A percentile compares a stretch with the other conserved stretches of the same genome.
phyloP scores from a whole-genome alignment of 257 asterid species.

The Nicotiana sylvestris region DNA sequence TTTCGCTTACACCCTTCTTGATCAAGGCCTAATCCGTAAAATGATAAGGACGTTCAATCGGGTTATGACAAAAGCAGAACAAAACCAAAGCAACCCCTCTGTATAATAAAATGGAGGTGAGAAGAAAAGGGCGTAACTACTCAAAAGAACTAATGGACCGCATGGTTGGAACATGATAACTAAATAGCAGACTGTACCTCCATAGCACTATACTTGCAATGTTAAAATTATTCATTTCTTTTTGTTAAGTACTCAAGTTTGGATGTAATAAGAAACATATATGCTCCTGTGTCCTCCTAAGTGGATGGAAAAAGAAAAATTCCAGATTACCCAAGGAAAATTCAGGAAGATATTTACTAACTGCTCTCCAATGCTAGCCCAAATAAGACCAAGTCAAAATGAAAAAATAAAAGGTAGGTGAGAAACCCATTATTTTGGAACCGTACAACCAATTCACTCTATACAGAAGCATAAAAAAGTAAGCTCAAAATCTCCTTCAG shows the following conservation, averaged over 20 bases:
- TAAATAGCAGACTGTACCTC: neutral
- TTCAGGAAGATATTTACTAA: neutral
- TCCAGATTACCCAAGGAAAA: too few relatives aligned
- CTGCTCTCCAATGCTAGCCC: neutral
- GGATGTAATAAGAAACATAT: too few relatives aligned
- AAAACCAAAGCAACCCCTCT: neutral
- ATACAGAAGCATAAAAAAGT: neutral
- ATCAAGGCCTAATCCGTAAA: conserved; percentile 41
- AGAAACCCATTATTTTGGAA: neutral
- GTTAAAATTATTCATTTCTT: too few relatives aligned
- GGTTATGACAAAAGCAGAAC: neutral
- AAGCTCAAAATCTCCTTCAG: neutral
- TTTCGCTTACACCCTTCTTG: conserved; percentile 58
- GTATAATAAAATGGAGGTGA: neutral
- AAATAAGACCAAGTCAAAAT: neutral
- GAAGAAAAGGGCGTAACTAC: too few relatives aligned
- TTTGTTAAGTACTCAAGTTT: too few relatives aligned
- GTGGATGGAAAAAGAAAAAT: too few relatives aligned
- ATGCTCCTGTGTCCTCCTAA: too few relatives aligned
- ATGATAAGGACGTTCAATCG: neutral
- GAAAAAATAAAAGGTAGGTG: neutral
- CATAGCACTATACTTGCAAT: neutral
- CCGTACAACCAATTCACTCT: neutral
- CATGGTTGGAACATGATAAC: neutral
- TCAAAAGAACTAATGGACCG: neutral